Evolutionary conservation across 108 stramenopile genomes (phyloP).

Genomic region (Skeletonema tropicum): DNA sequence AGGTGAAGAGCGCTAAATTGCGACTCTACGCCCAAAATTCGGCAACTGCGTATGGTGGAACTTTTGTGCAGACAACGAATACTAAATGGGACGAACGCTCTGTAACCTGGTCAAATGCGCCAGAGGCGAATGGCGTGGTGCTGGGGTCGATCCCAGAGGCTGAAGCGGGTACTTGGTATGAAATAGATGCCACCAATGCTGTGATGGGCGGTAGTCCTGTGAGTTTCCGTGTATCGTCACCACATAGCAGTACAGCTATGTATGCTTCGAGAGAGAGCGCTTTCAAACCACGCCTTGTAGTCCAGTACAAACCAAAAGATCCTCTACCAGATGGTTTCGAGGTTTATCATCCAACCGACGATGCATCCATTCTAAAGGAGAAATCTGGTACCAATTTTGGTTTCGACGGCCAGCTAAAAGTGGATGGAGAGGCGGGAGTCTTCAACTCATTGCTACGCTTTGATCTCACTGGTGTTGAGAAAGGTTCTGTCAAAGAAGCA

Average conservation of each 20-base stretch:
- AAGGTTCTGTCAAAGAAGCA: constrained; percentile 36
- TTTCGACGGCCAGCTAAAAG: constrained; percentile 26
- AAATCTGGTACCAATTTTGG: constrained; percentile 34
- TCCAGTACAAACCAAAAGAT: constrained; percentile 31
- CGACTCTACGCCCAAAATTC: constrained; percentile 36
- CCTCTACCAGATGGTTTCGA: constrained; percentile 33
- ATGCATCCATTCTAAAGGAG: constrained; percentile 41
- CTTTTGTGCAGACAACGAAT: constrained; percentile 33
- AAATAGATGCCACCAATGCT: constrained; percentile 45
- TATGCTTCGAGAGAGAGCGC: constrained; percentile 48
- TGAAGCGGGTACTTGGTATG: constrained; percentile 46
- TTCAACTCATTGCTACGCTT: constrained; percentile 43
- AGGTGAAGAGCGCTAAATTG: constrained; percentile 34
- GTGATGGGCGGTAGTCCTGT: constrained; percentile 42
- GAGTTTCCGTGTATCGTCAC: constrained; percentile 49
- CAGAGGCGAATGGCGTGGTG: constrained; percentile 41
- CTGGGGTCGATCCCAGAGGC: constrained; percentile 36
- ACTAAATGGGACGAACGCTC: constrained; percentile 39
- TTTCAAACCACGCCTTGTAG: constrained; percentile 33
- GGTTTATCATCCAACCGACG: constrained; percentile 30
- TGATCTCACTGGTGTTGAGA: constrained; percentile 40
- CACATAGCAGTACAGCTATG: constrained; percentile 32
- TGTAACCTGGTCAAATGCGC: constrained; percentile 47
- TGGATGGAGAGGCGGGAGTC: constrained; percentile 38
- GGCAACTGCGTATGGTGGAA: constrained; percentile 42